Conservation (phyloP, 129 eudicot species). For the Sambucus nigra region DNA sequence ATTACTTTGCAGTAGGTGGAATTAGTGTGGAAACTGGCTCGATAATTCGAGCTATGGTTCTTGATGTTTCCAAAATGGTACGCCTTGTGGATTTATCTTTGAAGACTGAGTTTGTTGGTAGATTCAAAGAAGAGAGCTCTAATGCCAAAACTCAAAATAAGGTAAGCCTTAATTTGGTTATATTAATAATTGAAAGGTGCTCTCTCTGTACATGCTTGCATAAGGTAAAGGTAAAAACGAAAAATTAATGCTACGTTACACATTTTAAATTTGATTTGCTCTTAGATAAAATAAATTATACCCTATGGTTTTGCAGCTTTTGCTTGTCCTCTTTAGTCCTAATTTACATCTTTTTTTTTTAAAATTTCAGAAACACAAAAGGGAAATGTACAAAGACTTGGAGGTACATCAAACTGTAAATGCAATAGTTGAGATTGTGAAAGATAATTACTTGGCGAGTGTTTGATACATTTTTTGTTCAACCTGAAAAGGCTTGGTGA, state of each 20-base stretch:
- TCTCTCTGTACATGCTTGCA: no score
- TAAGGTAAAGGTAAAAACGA: no score
- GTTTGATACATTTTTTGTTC: neutral
- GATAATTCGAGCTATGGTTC: constrained; percentile 52
- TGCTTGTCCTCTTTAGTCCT: neutral
- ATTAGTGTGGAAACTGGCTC: constrained; percentile 44
- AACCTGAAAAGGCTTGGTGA: neutral
- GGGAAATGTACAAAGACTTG: constrained; percentile 53
- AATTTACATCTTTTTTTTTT: constrained; percentile 8
- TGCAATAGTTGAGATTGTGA: constrained; percentile 76
- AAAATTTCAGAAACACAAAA: constrained; percentile 79
- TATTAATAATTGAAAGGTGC: no score
- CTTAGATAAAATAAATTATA: no score
- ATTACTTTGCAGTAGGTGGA: constrained; percentile 51
- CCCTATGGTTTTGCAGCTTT: no score
- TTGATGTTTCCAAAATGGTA: constrained; percentile 76
- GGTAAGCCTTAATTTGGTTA: constrained; percentile 20
- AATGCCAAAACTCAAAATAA: constrained; percentile 35
- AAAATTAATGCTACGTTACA: constrained; percentile 3
- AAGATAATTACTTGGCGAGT: constrained; percentile 78
- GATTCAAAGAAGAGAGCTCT: constrained; percentile 23
- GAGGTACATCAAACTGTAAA: constrained; percentile 65
- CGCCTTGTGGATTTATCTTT: constrained; percentile 81
- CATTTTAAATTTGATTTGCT: neutral
- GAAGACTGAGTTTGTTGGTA: constrained; percentile 53